Base-by-base conservation (phyloP, 208 protist species). In the Leishmania guyanensis region DNA sequence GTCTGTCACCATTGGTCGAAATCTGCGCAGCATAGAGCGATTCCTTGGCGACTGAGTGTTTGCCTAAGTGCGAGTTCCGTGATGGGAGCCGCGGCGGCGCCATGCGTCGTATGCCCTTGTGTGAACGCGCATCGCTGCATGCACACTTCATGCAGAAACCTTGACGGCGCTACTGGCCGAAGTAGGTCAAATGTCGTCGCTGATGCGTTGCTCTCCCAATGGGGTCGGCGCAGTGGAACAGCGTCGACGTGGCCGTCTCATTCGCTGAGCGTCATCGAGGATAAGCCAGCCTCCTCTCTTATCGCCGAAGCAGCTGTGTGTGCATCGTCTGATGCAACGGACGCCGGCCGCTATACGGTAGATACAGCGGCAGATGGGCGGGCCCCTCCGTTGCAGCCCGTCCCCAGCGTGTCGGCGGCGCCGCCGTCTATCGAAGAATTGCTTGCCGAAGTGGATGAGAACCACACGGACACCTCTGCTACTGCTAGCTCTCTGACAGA, bases 121-220 rank as follows among this genome's bases (percentile, higher is more conserved):
- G 48, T 60, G 50, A 43, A 26, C 14, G 50, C 10, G 71, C 71
- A 58, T 60, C 51, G 71, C 3, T 46, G 51, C 50, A 75, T 75
- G 50, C 26, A 75, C 51, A 39, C 50, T 43, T 54, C 71, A 75
- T 60, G 71, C 26, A 1, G 4, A 43, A 16, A 36, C 60, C 71
- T 39, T 26, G 71, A 75, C 46, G 46, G 17, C 2, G 71, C 14
- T 3, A 12, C 71, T 5, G 12, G 3, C 26, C n/a, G n/a, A 26
- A 29, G 48, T 4, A 43, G 50, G 71, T 2, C 71, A 26, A 36
- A 20, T 22, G 71, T 62, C 1, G 43, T 50, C 12, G 62, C 81
- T 33, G 81, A 81, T 46, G 43, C 36, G 1, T 48, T 85, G 8
- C 77, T 85, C 5, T 81, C 81, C 12, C 77, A 48, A 33, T 85